Base-by-base conservation (phyloP, 306 rosid species). In the Vachellia pachyceras region DNA sequence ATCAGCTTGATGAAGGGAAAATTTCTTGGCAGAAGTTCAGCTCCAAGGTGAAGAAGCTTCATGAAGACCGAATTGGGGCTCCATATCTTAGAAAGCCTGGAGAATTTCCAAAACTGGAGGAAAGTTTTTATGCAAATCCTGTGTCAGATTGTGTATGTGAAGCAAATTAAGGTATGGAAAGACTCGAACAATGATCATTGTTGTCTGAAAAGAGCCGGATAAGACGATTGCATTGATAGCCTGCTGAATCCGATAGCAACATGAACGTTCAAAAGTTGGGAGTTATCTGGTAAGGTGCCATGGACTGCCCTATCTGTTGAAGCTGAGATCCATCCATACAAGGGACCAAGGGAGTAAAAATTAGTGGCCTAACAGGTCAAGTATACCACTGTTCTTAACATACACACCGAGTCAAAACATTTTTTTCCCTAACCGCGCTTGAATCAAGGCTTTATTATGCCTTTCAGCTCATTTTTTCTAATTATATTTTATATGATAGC, bases 51-150 rank as follows among this genome's bases (percentile, higher is more conserved):
- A 93, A 77, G 79, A 83, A 82, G 72, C 89, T 93, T 88, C 99
- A 91, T 57, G n/a, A 2, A 75, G 92, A 90, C 80, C 90, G 89
- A 54, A 86, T 58, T 4, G 98, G 99, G 49, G 92, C 91, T 70
- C 99, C 99, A 25, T 92, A 90, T 79, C 73, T 13, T 20, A 89
- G 98, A 80, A 91, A 89, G 85, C 10, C 82, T 10, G 99, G 99
- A 69, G 98, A 95, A 72, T 88, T 87, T 87, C 97, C 99, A 3
- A 95, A 93, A 88, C 86, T 89, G 82, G 99, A 95, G 91, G 99
- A 95, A 84, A 93, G 99, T 84, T 95, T 95, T 81, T 93, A 90
- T 73, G 96, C 98, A 76, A 95, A 95, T 85, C 98, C 99, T 52
- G 66, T 79, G 40, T 97, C 97, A 0, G 98, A 93, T 44, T 95